Conservation (phyloP, 2,329 filamentous ascomycete species). For the Xylaria sp. region DNA sequence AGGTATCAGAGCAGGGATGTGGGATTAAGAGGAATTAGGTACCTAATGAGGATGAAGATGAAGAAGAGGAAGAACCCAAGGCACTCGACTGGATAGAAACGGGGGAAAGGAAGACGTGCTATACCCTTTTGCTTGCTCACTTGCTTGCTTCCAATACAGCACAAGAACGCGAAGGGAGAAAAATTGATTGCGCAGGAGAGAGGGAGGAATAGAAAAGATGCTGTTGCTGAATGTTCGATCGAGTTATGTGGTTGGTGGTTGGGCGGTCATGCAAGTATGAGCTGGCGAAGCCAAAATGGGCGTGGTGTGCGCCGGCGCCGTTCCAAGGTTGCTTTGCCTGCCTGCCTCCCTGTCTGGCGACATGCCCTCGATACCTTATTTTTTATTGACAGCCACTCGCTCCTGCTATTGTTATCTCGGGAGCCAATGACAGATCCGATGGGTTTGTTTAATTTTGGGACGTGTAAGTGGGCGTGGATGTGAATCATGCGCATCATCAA, state of each 20-base stretch:
- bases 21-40: not conserved
- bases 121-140: not conserved
- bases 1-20: conserved; percentile 4
- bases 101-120: not conserved
- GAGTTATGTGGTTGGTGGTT: conserved; percentile 30
- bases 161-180: not conserved
- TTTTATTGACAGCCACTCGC: conserved; percentile 1
- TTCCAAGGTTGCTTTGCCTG: conserved; percentile 1
- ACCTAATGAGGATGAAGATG: not conserved
- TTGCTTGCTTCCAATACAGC: not conserved
- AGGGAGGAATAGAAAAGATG: conserved; percentile 12
- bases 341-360: conserved; percentile 1
- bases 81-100: conserved; percentile 1
- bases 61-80: conserved; percentile 7
- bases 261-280: conserved; percentile 41
- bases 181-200: conserved; percentile 20
- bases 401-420: conserved; percentile 7
- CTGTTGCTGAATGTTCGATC: conserved; percentile 16
- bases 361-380: not conserved
- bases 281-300: conserved; percentile 39
- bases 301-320: conserved; percentile 20
- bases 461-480: not conserved
- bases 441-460: not conserved
- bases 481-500: not conserved
- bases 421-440: not conserved